Base-by-base conservation (phyloP, 345 rosid genomes). In the Brassica cretica region DNA sequence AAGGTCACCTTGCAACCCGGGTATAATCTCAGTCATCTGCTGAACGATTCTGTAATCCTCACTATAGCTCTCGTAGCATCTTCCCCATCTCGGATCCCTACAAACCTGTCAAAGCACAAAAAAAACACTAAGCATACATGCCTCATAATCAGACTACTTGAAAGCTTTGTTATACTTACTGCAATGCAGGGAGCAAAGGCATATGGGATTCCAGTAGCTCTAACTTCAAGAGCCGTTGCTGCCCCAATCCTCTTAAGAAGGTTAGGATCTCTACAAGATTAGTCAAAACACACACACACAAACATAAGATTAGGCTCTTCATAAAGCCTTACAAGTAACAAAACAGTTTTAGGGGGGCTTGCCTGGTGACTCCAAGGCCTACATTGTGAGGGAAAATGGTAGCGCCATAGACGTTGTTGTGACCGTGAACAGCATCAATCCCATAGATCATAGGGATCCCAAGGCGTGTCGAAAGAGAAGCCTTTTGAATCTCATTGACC, bases 391-490 rank as follows among this genome's bases (percentile, higher is more conserved):
- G 97, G 76, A 93, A 93, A 56, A 93, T 85, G 14, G 98, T 91
- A 24, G 98, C 91, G 0, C 87, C 86, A 37, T 89, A 91, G 18
- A 91, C 98, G 39, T 84, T 91, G 85, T 88, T 90, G 83, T 93
- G 94, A 61, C 98, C 98, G 12, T 93, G 98, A 82, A 93, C 98
- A 55, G 98, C 97, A 76, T 93, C 98, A 8, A 93, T 93, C 10
- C 98, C 98, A 8, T 93, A 93, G 59, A 93, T 89, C 93, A 91
- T 90, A 0, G 98, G 98, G 73, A 93, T 93, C 14, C 92, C 91
- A 4, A 93, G 89, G 12, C 93, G 89, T 6, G 90, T 89, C 0
- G 97, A 89, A 35, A 93, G 82, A 60, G 97, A 24, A 4, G 81
- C 95, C 39, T 81, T 89, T 71, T 93, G 98, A 24, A 90, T 65